Evolutionary conservation across 352 stramenopile genomes (phyloP).

Genomic region (Phytophthora aleatoria): DNA sequence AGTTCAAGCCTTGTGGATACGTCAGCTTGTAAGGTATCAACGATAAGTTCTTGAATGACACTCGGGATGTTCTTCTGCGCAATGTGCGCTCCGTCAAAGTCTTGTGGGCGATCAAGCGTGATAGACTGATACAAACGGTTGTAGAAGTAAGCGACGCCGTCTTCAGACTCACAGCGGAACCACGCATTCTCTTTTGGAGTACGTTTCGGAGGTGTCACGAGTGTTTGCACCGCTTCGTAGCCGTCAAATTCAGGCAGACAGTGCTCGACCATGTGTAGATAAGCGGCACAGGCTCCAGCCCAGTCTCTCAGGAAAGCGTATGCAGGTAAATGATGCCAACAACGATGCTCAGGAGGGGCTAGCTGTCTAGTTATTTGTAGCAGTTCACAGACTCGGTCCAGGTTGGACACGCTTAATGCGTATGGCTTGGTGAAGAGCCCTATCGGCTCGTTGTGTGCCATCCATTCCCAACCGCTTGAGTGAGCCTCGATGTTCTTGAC

Average conservation of each 20-base stretch:
- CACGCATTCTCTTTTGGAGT: conserved; percentile 65
- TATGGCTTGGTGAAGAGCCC: conserved; percentile 81
- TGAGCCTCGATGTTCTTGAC: conserved; percentile 82
- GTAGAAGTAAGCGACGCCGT: conserved; percentile 67
- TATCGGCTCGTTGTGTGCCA: conserved; percentile 61
- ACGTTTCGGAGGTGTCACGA: conserved; percentile 51
- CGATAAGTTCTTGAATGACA: conserved; percentile 53
- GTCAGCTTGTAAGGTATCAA: conserved; percentile 46
- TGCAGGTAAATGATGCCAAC: conserved; percentile 61
- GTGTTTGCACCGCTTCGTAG: conserved; percentile 44
- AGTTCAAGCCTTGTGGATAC: conserved; percentile 53
- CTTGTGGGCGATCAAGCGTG: conserved; percentile 41
- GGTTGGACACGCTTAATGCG: conserved; percentile 40
- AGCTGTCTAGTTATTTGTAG: conserved; percentile 27
- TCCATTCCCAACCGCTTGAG: conserved; percentile 66
- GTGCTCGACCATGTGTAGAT: conserved; percentile 64
- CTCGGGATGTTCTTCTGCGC: conserved; percentile 43
- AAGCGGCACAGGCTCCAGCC: conserved; percentile 46
- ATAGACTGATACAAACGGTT: conserved; percentile 59
- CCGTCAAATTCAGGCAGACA: conserved; percentile 50
- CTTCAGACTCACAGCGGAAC: conserved; percentile 53
- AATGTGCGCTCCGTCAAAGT: conserved; percentile 59
- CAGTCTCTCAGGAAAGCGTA: conserved; percentile 61
- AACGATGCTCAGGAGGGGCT: conserved; percentile 35
- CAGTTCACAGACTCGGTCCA: conserved; percentile 44